phyloP scores from a whole-genome alignment of 148 eudicot genomes.

The Rhododendron ferrugineum region DNA sequence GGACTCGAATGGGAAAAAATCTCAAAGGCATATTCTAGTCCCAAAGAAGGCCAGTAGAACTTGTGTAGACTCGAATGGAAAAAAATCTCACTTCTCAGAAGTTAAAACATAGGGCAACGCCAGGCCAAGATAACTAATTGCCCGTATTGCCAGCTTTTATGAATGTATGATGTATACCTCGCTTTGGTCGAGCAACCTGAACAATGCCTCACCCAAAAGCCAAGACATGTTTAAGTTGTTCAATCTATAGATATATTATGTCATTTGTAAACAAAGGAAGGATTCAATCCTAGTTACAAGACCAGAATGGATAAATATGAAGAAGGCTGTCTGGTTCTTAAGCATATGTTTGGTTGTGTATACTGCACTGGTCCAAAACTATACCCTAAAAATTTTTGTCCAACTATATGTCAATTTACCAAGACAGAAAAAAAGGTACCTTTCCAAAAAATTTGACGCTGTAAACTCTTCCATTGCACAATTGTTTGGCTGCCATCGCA shows the following conservation, averaged over 20 bases:
- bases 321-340: neutral
- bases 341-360: neutral
- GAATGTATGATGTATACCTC: neutral
- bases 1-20: neutral
- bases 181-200: neutral
- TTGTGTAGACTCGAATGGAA: neutral
- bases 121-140: neutral
- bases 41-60: neutral
- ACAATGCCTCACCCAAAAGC: neutral
- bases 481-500: slow-evolving; percentile 81
- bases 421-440: slow-evolving; percentile 33
- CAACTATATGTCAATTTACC: neutral
- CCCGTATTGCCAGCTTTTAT: neutral
- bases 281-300: neutral
- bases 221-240: neutral
- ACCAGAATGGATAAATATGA: neutral
- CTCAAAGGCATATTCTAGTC: neutral
- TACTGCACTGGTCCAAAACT: neutral
- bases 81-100: neutral
- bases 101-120: neutral
- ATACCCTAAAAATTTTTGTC: neutral
- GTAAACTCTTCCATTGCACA: slow-evolving; percentile 76
- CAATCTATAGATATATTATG: neutral
- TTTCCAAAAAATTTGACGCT: slow-evolving; percentile 49
- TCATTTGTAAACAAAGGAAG: neutral